phyloP scores from a whole-genome alignment of 176 grass and related monocot genomes.

The Carex scoparia region DNA sequence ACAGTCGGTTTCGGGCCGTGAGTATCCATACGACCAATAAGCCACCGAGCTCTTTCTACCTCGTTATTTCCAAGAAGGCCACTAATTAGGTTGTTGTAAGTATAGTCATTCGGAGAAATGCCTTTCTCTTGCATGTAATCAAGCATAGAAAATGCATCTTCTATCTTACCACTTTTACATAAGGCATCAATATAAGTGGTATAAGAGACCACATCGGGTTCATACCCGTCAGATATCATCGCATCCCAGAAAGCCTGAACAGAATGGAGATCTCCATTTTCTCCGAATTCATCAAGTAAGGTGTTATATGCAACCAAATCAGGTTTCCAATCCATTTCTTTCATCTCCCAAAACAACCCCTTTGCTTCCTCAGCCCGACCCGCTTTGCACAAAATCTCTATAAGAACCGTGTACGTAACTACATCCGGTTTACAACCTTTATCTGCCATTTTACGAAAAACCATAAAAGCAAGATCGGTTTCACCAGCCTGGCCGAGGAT shows the following conservation, averaged over 20 bases:
- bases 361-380: constrained; percentile 56
- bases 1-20: constrained; percentile 67
- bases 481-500: constrained; percentile 58
- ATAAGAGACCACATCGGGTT: constrained; percentile 62
- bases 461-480: constrained; percentile 45
- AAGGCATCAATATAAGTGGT: constrained; percentile 58
- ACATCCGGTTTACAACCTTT: constrained; percentile 73
- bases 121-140: constrained; percentile 61
- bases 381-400: constrained; percentile 70
- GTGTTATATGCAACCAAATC: constrained; percentile 80
- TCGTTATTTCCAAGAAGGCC: constrained; percentile 64
- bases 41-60: constrained; percentile 40
- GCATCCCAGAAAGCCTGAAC: constrained; percentile 59
- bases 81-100: constrained; percentile 79
- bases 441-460: constrained; percentile 59
- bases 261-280: constrained; percentile 53
- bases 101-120: constrained; percentile 59
- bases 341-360: constrained; percentile 82
- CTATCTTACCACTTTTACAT: constrained; percentile 62
- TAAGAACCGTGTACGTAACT: constrained; percentile 69
- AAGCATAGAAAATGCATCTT: constrained; percentile 58
- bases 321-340: constrained; percentile 61
- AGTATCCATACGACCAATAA: constrained; percentile 66
- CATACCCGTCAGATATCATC: constrained; percentile 71
- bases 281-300: constrained; percentile 74